Percentiles rank a stretch among this genome's conserved stretches.
Evolutionary conservation across 352 stramenopile genomes (phyloP).

Genomic region (Thraustochytrium striatum): DNA sequence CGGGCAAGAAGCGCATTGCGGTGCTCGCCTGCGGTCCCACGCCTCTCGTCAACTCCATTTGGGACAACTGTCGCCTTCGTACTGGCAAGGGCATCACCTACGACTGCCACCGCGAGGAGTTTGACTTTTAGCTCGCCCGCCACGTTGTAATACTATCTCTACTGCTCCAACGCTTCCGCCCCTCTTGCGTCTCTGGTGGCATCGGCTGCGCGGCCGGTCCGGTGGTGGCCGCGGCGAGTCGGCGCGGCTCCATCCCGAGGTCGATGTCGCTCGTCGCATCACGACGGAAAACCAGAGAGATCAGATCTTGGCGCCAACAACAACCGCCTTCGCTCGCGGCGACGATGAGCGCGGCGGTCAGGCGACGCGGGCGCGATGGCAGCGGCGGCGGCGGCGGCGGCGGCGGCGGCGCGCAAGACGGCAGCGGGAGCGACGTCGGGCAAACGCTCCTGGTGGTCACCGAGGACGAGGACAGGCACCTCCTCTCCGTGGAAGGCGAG

Average conservation of each 20-base stretch:
- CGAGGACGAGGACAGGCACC: constrained; percentile 24
- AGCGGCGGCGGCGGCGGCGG: neutral
- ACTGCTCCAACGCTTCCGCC: too few species aligned
- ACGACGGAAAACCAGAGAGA: too few species aligned
- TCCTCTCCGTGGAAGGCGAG: constrained; percentile 31
- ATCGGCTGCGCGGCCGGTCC: too few species aligned
- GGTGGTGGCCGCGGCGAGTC: too few species aligned
- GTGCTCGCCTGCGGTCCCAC: constrained; percentile 4
- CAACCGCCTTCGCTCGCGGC: too few species aligned
- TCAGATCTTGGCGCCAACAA: neutral
- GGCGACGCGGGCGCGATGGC: neutral
- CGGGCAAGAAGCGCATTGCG: neutral
- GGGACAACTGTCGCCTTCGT: neutral
- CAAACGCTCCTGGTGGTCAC: constrained; percentile 9
- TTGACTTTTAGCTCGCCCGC: constrained; percentile 34
- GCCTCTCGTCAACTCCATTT: neutral
- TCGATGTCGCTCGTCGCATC: too few species aligned
- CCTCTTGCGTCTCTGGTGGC: too few species aligned
- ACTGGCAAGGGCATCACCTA: neutral
- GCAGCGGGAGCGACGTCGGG: neutral
- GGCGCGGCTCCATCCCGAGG: too few species aligned
- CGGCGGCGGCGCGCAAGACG: neutral
- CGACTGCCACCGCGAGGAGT: constrained; percentile 23
- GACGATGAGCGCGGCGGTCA: too few species aligned
- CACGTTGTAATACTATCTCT: too few species aligned